These are phyloP conservation scores for Purpureocillium takamizusanense DNA, from an alignment of 2,329 filamentous ascomycete genomes.

Conservation along the genomic window DNA sequence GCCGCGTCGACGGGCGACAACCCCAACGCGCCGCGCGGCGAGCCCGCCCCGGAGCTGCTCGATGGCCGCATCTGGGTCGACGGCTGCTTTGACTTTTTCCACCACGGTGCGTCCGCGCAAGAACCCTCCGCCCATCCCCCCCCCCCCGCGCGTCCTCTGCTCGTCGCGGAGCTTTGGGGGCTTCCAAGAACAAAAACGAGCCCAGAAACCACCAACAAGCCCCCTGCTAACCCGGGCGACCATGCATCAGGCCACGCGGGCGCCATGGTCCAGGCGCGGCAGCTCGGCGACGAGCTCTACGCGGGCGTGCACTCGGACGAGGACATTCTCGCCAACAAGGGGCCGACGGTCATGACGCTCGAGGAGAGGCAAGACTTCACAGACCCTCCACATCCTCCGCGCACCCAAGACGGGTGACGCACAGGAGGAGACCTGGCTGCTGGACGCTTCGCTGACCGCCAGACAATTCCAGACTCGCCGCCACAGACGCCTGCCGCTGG, in stretches of 20 bases:
- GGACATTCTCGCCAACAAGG: constrained; percentile 92
- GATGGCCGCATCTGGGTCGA: constrained; percentile 90
- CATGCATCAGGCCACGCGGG: constrained; percentile 72
- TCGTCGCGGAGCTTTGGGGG: too few species aligned
- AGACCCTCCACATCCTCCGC: background rate
- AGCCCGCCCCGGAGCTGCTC: constrained; percentile 44
- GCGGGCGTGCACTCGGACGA: constrained; percentile 95
- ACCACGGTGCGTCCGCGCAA: constrained; percentile 68
- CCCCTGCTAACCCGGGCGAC: too few species aligned
- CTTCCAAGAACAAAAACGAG: too few species aligned
- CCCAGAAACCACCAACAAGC: too few species aligned
- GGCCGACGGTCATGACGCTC: constrained; percentile 92
- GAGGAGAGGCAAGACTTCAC: constrained; percentile 59
- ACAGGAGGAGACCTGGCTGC: too few species aligned
- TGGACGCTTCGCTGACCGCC: background rate
- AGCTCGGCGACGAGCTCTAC: constrained; percentile 78
- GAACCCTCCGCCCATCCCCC: too few species aligned
- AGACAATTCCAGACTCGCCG: constrained; percentile 54
- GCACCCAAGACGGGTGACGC: background rate
- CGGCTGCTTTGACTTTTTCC: constrained; percentile 98
- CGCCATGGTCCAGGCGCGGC: constrained; percentile 91
- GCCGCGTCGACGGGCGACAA: constrained; percentile 12
- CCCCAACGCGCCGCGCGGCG: constrained; percentile 21
- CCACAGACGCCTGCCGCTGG: constrained; percentile 93
- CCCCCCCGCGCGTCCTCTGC: too few species aligned